Base-by-base conservation (phyloP, 345 rosid genomes). In the Eucalyptus sp. region DNA sequence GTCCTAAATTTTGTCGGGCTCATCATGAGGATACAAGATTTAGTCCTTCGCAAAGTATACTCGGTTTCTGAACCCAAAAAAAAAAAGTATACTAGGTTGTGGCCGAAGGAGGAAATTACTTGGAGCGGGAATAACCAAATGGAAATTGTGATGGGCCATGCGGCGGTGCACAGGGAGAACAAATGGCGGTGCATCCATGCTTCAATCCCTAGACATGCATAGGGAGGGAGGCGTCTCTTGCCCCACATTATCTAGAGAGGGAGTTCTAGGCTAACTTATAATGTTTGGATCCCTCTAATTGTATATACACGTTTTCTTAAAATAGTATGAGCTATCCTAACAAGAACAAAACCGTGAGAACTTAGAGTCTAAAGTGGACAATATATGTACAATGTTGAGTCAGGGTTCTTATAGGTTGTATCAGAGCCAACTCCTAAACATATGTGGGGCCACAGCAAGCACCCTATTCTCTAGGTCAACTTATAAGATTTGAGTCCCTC, bases 221-320 rank as follows among this genome's bases (percentile, higher is more conserved):
- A 52, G 0, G 10, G 0, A 18, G 10, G 24, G 24, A 9, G 12
- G 4, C 22, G 0, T 52, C 25, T 52, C 25, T 52, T 52, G 25
- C 20, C 58, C 10, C 58, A 52, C 5, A 20, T 52, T 20, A 20
- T 52, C 8, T 52, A 52, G 2, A 10, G 5, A 52, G 2, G 10
- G 8, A 52, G 2, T 52, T 8, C 20, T 52, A 0, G 25, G 58
- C 25, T 52, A 52, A 52, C 2, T 52, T 20, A 52, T 52, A 52
- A 20, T 3, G 10, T 52, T 52, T 52, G 0, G 25, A 0, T 20
- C 10, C 0, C 8, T 52, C 5, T 52, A 52, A 52, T 0, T 1
- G 10, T 52, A 52, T 20, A 20, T 52, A 52, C 2, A 5, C 0
- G 1, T 52, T 52, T 20, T 8, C 5, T 52, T 52, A 1, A 52